A percentile compares a stretch with the other conserved stretches of the same genome.
Conservation (phyloP, 768 basidiomycete species). For the Macrolepiota albuminosa region DNA sequence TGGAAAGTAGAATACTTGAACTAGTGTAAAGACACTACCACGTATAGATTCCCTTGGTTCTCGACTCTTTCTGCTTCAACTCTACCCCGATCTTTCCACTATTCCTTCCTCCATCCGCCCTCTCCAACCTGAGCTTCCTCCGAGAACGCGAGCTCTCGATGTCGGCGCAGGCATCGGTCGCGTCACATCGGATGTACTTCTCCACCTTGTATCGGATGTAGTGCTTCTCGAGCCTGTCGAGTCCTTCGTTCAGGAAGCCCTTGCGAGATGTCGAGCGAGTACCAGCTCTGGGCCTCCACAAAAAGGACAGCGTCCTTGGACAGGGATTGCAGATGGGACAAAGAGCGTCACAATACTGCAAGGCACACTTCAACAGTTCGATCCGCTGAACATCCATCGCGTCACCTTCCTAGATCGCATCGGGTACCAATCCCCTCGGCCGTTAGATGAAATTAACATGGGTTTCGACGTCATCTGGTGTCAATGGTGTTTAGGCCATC, state of each 20-base stretch:
- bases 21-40: conserved; percentile 64
- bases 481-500: conserved; percentile 95
- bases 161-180: conserved; percentile 94
- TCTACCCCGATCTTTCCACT: conserved; percentile 74
- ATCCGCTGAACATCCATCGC: conserved; percentile 53
- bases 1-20: conserved; percentile 15
- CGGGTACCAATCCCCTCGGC: conserved; percentile 48
- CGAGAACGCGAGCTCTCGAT: conserved; percentile 72
- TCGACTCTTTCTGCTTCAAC: conserved; percentile 77
- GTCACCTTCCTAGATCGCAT: conserved; percentile 57
- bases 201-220: conserved; percentile 85
- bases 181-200: conserved; percentile 82
- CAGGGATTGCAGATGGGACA: conserved; percentile 53
- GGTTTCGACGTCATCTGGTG: conserved; percentile 93
- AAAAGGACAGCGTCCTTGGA: conserved; percentile 43
- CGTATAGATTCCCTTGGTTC: conserved; percentile 89
- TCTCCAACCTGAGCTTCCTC: conserved; percentile 24
- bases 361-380: conserved; percentile 75
- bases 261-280: conserved; percentile 34
- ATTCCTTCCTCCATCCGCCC: conserved; percentile 71
- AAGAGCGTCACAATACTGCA: conserved; percentile 80
- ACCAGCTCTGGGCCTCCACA: conserved; percentile 17
- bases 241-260: conserved; percentile 70
- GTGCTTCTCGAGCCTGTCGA: conserved; percentile 87
- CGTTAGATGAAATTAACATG: conserved; percentile 41